phyloP scores from a whole-genome alignment of 495 filamentous ascomycete genomes.

The Hypoxylon fuscum region DNA sequence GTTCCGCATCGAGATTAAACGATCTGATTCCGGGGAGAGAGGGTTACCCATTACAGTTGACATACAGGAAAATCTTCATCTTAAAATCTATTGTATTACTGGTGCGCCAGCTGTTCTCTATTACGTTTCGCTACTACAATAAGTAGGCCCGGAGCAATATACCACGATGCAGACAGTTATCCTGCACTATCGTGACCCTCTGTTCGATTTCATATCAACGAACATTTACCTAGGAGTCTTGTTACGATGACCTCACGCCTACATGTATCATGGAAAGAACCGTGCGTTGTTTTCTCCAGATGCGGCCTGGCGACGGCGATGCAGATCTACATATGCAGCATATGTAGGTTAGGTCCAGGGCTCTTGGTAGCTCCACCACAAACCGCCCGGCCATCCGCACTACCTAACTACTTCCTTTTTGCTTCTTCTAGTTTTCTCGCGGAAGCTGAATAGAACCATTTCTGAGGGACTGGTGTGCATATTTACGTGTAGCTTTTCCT shows the following conservation, averaged over 20 bases:
- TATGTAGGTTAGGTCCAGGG: constrained; percentile 16
- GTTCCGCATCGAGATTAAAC: constrained; percentile 18
- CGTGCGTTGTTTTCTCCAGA: constrained; percentile 31
- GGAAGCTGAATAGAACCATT: neutral
- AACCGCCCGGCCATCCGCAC: constrained; percentile 24
- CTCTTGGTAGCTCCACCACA: constrained; percentile 30
- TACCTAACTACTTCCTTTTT: constrained; percentile 1
- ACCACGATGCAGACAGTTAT: constrained; percentile 29
- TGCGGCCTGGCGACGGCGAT: constrained; percentile 28
- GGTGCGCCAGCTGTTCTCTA: constrained; percentile 25
- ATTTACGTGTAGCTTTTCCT: neutral
- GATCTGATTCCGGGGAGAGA: constrained; percentile 9
- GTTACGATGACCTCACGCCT: constrained; percentile 28
- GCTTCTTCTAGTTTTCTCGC: neutral
- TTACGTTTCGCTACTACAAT: constrained; percentile 29
- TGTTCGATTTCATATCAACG: constrained; percentile 9
- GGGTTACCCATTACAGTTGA: constrained; percentile 20
- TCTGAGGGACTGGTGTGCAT: neutral
- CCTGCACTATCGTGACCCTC: constrained; percentile 7
- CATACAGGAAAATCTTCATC: constrained; percentile 11
- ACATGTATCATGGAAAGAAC: constrained; percentile 7
- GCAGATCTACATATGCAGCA: constrained; percentile 26
- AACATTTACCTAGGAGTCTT: constrained; percentile 7
- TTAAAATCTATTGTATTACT: constrained; percentile 9
- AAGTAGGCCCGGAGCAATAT: constrained; percentile 28